Percentiles rank a stretch among this genome's conserved stretches.
Evolutionary conservation across 208 protist genomes (phyloP).

Genomic region (Crithidia fasciculata): DNA sequence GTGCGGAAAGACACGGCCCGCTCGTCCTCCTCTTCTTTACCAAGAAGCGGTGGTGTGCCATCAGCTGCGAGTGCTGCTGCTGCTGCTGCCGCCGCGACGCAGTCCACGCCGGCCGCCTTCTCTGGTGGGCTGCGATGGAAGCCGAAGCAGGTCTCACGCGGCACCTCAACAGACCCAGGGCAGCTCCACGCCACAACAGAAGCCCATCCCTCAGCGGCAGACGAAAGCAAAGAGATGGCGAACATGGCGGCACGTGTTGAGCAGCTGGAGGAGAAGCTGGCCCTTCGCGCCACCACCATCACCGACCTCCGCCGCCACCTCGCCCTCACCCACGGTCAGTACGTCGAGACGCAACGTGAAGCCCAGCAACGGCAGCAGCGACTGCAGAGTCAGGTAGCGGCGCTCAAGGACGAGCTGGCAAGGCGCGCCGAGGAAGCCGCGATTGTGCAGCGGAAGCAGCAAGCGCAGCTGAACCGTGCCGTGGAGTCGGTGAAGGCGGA

Average conservation of each 20-base stretch:
- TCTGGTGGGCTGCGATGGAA: constrained; percentile 28
- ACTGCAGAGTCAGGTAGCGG: constrained; percentile 54
- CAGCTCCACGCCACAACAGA: background rate
- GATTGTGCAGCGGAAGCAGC: constrained; percentile 50
- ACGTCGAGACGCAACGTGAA: constrained; percentile 29
- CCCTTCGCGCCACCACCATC: constrained; percentile 52
- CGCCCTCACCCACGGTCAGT: constrained; percentile 42
- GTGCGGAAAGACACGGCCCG: too few species aligned
- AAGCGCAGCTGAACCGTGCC: constrained; percentile 34
- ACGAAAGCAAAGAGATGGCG: background rate
- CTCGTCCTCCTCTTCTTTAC: too few species aligned
- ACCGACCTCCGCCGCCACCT: constrained; percentile 62
- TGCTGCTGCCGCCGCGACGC: too few species aligned
- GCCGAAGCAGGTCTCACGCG: constrained; percentile 52
- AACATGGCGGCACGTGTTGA: constrained; percentile 27
- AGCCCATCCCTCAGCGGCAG: background rate
- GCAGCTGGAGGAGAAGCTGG: constrained; percentile 52
- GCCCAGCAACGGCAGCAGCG: constrained; percentile 25
- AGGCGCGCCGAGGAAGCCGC: constrained; percentile 58
- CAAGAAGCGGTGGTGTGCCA: too few species aligned
- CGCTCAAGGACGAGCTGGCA: constrained; percentile 81
- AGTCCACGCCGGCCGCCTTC: background rate
- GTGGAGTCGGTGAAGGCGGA: constrained; percentile 28
- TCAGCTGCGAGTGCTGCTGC: too few species aligned
- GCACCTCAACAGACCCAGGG: constrained; percentile 32